Percentiles rank a stretch among this genome's conserved stretches.
phyloP scores from a whole-genome alignment of 768 basidiomycete genomes.

The Lyophyllum shimeji region DNA sequence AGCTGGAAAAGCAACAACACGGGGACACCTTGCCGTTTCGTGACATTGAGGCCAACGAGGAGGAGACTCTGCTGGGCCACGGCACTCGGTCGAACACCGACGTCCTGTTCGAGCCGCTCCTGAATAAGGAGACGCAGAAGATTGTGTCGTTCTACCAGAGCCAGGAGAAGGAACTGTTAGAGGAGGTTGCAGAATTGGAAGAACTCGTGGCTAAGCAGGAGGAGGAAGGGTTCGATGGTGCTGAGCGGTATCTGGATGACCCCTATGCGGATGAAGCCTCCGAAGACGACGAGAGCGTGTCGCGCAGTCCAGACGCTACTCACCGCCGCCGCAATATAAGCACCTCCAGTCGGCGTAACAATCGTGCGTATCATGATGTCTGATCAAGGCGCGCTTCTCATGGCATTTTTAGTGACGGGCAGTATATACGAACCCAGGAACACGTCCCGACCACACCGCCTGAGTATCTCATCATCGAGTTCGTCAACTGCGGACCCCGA shows the following conservation, averaged over 20 bases:
- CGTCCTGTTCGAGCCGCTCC: conserved; percentile 63
- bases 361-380: conserved; percentile 2
- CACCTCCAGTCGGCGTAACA: conserved; percentile 20
- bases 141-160: conserved; percentile 74
- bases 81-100: conserved; percentile 43
- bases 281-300: conserved; percentile 44
- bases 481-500: conserved; percentile 32
- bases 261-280: conserved; percentile 61
- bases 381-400: not conserved
- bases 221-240: conserved; percentile 49
- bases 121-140: conserved; percentile 84
- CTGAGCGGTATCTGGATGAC: conserved; percentile 56
- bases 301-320: conserved; percentile 33
- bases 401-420: not conserved
- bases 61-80: conserved; percentile 50
- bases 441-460: conserved; percentile 25
- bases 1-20: conserved; percentile 76
- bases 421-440: conserved; percentile 3
- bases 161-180: conserved; percentile 72
- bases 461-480: conserved; percentile 55
- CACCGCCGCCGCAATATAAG: conserved; percentile 36
- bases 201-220: conserved; percentile 59
- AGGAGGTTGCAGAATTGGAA: conserved; percentile 59
- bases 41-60: conserved; percentile 71
- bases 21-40: conserved; percentile 35